These are phyloP conservation scores for Eucalyptus pauciflora DNA, from an alignment of 345 rosid species.

Conservation along the genomic window DNA sequence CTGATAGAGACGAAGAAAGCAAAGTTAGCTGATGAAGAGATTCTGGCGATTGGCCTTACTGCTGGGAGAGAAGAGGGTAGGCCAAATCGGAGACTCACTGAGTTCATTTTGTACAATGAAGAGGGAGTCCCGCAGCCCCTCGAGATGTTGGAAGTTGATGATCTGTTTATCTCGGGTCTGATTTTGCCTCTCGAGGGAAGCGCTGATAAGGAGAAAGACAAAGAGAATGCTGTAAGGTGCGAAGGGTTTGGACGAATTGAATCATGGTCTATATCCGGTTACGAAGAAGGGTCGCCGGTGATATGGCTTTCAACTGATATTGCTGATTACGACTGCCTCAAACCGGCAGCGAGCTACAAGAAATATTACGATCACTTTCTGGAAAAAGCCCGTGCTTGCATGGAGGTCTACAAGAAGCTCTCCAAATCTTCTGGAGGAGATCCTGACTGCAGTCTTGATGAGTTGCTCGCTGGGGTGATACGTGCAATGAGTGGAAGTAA, in stretches of 20 bases:
- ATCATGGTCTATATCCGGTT: slow-evolving; percentile 59
- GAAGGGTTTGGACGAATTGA: slow-evolving; percentile 40
- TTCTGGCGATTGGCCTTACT: slow-evolving; percentile 24
- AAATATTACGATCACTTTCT: slow-evolving; percentile 33
- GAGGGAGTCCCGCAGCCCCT: slow-evolving; percentile 8
- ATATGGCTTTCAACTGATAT: slow-evolving; percentile 56
- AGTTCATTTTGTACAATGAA: slow-evolving; percentile 35
- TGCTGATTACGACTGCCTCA: slow-evolving; percentile 47
- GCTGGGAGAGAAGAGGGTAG: slow-evolving; percentile 10
- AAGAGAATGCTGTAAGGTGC: slow-evolving; percentile 34
- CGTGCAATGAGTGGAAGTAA: slow-evolving; percentile 46
- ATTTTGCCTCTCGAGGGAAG: slow-evolving; percentile 33
- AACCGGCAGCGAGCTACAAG: slow-evolving; percentile 44
- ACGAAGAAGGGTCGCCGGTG: slow-evolving; percentile 50
- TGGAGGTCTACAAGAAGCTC: slow-evolving; percentile 52
- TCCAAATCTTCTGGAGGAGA: slow-evolving; percentile 44
- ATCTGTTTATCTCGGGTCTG: slow-evolving; percentile 41
- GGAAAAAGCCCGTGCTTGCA: slow-evolving; percentile 44
- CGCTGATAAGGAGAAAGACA: slow-evolving; percentile 29
- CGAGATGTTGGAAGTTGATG: slow-evolving; percentile 48
- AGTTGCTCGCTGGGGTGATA: slow-evolving; percentile 46
- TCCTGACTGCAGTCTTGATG: slow-evolving; percentile 50
- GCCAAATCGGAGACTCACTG: slow-evolving; percentile 42
- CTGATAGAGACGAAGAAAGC: slow-evolving; percentile 35
- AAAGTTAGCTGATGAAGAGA: slow-evolving; percentile 40